phyloP scores from a whole-genome alignment of 2,329 filamentous ascomycete genomes.

The Aspergillus arachidicola region DNA sequence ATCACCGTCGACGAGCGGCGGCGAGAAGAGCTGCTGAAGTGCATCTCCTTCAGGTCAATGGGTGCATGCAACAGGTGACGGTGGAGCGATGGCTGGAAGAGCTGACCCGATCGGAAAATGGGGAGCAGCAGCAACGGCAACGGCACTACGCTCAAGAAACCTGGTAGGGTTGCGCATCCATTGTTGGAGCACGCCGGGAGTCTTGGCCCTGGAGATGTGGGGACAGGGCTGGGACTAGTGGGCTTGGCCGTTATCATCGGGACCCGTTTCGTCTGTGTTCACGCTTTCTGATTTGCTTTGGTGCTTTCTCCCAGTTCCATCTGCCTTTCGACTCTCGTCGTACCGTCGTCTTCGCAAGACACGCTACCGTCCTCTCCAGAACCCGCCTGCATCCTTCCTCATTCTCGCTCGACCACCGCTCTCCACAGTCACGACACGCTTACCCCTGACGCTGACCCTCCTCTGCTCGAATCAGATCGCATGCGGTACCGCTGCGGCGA shows the following conservation, averaged over 20 bases:
- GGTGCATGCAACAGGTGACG: constrained; percentile 21
- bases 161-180: constrained; percentile 28
- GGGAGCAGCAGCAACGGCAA: constrained; percentile 7
- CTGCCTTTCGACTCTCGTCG: constrained; percentile 26
- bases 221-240: constrained; percentile 23
- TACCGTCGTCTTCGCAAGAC: constrained; percentile 17
- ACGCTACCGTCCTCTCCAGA: constrained; percentile 21
- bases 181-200: constrained; percentile 7
- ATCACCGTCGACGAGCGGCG: constrained; percentile 23
- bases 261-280: constrained; percentile 8
- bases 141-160: constrained; percentile 26
- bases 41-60: constrained; percentile 11
- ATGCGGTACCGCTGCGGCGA: neutral
- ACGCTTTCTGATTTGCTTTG: neutral
- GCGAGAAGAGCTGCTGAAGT: constrained; percentile 16
- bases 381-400: constrained; percentile 11
- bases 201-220: constrained; percentile 25
- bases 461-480: neutral
- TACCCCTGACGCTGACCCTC: neutral
- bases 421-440: neutral
- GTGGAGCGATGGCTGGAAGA: constrained; percentile 34
- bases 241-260: constrained; percentile 17
- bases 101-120: constrained; percentile 20
- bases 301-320: constrained; percentile 26
- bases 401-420: neutral